Evolutionary conservation across 108 stramenopile genomes (phyloP).

Genomic region (Nannochloropsis gaditana): DNA sequence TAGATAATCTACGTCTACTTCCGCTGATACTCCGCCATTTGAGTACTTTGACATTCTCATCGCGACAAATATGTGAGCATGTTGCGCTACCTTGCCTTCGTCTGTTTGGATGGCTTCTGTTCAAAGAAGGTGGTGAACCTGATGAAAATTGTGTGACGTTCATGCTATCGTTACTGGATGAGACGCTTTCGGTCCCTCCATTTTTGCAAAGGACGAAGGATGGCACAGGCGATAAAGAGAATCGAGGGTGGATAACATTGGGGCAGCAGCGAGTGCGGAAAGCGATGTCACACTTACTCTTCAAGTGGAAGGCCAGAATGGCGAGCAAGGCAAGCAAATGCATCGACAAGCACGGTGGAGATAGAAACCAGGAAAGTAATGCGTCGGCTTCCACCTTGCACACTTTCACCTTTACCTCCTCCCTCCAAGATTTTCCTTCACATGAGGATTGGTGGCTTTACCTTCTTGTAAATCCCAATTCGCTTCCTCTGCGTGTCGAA

Average conservation of each 20-base stretch:
- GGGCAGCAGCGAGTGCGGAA: neutral
- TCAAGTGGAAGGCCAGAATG: neutral
- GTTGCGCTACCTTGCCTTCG: neutral
- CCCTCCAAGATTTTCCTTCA: neutral
- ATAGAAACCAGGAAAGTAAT: too few species aligned
- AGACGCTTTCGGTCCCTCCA: neutral
- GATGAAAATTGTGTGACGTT: neutral
- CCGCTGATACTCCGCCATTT: neutral
- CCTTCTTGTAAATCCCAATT: neutral
- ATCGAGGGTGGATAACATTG: neutral
- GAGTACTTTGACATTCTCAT: neutral
- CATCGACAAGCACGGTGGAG: neutral
- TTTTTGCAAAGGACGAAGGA: neutral
- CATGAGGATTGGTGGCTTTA: neutral
- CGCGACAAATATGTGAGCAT: neutral
- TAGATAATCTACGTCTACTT: neutral
- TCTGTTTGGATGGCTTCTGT: neutral
- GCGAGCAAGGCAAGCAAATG: neutral
- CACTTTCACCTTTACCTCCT: too few species aligned
- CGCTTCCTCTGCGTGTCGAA: neutral
- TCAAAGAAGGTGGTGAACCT: neutral
- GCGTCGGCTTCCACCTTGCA: too few species aligned
- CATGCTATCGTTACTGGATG: neutral
- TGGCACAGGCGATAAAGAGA: neutral
- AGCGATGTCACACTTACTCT: neutral